Percentiles rank a stretch among this genome's conserved stretches.
These are phyloP conservation scores for Psilocybe sp. DNA, from an alignment of 768 basidiomycete genomes.

Conservation along the genomic window DNA sequence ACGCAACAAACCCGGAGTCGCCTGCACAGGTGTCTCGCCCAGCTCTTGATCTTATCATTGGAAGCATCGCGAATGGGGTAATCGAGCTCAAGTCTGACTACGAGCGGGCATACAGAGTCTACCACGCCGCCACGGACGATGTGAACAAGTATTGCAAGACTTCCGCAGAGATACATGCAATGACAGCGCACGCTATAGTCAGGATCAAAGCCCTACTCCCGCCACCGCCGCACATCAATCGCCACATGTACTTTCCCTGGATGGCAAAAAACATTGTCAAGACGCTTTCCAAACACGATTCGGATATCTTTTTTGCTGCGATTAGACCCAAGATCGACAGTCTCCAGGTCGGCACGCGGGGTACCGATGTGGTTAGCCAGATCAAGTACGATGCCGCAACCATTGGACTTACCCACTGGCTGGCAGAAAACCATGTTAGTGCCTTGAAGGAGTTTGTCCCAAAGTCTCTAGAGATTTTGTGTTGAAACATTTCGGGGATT, in stretches of 20 bases:
- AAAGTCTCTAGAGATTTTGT: too few species aligned
- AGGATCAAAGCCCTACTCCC: neutral
- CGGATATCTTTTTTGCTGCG: slow-evolving; percentile 1
- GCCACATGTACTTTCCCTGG: slow-evolving; percentile 1
- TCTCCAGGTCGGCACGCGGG: neutral
- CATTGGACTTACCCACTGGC: slow-evolving; percentile 5
- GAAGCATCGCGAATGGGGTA: neutral
- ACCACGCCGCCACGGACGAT: slow-evolving; percentile 3
- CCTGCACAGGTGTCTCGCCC: neutral
- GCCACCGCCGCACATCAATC: neutral
- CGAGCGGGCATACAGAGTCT: slow-evolving; percentile 3
- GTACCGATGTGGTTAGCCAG: neutral
- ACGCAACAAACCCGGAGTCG: neutral
- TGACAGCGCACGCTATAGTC: slow-evolving; percentile 1
- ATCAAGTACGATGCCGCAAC: slow-evolving; percentile 6
- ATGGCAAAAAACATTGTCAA: slow-evolving; percentile 1
- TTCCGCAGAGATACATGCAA: slow-evolving; percentile 2
- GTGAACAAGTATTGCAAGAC: neutral
- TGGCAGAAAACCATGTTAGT: neutral
- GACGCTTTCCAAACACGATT: slow-evolving; percentile 2
- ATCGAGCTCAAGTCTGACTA: slow-evolving; percentile 4
- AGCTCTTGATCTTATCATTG: neutral
- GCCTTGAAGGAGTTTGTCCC: neutral
- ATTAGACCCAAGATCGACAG: neutral
- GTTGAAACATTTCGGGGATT: too few species aligned